Conservation (phyloP, 768 basidiomycete genomes). For the Rickenella mellea region DNA sequence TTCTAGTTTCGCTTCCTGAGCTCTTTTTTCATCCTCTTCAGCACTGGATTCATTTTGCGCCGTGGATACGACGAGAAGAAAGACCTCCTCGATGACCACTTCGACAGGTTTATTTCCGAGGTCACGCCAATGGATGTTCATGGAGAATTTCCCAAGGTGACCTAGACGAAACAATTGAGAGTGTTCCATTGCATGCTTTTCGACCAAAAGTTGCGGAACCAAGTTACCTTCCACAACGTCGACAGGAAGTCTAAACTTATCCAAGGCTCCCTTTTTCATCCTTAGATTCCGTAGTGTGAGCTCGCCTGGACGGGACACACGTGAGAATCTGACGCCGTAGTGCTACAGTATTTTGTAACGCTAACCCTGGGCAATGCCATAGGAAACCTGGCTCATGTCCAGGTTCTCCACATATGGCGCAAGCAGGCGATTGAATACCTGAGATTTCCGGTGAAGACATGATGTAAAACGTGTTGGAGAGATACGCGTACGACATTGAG, state of each 20-base stretch:
- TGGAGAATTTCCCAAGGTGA: conserved; percentile 75
- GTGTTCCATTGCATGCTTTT: no score
- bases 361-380: conserved; percentile 81
- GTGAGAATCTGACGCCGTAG: no score
- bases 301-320: conserved; percentile 54
- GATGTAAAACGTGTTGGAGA: no score
- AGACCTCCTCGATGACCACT: conserved; percentile 87
- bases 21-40: conserved; percentile 76
- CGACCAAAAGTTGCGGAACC: neutral
- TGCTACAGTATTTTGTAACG: no score
- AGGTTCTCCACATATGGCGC: conserved; percentile 95
- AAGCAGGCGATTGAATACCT: conserved; percentile 85
- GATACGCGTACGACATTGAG: conserved; percentile 71
- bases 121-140: conserved; percentile 86
- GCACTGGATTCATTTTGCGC: conserved; percentile 58
- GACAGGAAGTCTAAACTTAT: conserved; percentile 91
- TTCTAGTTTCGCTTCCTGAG: conserved; percentile 81
- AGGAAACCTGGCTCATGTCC: conserved; percentile 89
- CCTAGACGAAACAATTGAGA: conserved; percentile 31
- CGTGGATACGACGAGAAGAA: conserved; percentile 84
- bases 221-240: conserved; percentile 85
- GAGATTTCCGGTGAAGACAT: no score
- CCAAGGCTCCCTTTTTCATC: conserved; percentile 87
- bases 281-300: conserved; percentile 71
- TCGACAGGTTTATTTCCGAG: conserved; percentile 86